Evolutionary conservation across 805 yeast species (phyloP).

Genomic region (Metschnikowia baotianmanensis): DNA sequence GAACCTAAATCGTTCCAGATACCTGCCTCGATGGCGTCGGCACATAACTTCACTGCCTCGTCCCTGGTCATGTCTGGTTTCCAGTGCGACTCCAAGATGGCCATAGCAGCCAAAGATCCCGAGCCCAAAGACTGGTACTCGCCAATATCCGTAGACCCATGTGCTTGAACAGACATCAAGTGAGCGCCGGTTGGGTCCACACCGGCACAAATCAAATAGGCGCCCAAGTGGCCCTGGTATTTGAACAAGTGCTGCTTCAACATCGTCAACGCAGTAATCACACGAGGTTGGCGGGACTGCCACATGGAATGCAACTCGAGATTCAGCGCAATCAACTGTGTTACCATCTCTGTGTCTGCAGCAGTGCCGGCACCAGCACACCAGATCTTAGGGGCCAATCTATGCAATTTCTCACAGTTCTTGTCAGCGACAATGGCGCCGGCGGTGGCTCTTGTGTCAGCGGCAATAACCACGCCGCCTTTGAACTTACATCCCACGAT

Average conservation of each 20-base stretch:
- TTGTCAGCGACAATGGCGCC: conserved; percentile 97
- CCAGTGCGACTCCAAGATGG: conserved; percentile 90
- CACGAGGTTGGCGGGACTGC: conserved; percentile 85
- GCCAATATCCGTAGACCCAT: conserved; percentile 96
- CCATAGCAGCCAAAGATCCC: conserved; percentile 98
- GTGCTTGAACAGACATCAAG: conserved; percentile 91
- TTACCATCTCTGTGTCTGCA: conserved; percentile 97
- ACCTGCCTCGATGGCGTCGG: conserved; percentile 95
- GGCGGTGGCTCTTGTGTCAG: conserved; percentile 97
- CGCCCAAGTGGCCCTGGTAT: conserved; percentile 97
- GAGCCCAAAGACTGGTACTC: conserved; percentile 91
- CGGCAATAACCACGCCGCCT: conserved; percentile 96
- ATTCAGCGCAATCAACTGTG: conserved; percentile 87
- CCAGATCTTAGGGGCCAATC: conserved; percentile 90
- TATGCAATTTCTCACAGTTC: conserved; percentile 92
- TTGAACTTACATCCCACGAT: conserved; percentile 93
- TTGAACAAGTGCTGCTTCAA: conserved; percentile 93
- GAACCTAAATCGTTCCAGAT: conserved; percentile 99
- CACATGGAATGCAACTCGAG: conserved; percentile 85
- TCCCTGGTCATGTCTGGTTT: conserved; percentile 72
- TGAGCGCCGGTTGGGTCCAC: conserved; percentile 96
- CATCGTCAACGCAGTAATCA: conserved; percentile 87
- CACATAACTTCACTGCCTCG: conserved; percentile 86
- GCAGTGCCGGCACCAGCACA: conserved; percentile 99
- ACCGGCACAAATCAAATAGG: conserved; percentile 97